These are phyloP conservation scores for Geotrichum europaeum DNA, from an alignment of 1,139 yeast species.

Conservation along the genomic window DNA sequence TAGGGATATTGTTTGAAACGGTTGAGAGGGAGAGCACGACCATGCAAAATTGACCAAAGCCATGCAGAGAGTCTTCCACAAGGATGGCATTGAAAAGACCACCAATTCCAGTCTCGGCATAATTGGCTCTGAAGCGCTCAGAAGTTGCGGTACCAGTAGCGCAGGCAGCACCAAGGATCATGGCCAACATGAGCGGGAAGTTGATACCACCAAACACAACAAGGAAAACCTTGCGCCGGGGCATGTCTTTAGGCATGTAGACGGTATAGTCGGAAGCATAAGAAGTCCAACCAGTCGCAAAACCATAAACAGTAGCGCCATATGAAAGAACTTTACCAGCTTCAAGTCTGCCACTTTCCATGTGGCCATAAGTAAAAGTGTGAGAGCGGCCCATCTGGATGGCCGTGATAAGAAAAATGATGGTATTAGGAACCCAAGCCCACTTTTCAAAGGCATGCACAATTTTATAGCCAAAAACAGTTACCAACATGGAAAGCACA, in stretches of 20 bases:
- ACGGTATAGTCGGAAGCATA: slow-evolving; percentile 90
- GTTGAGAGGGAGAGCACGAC: slow-evolving; percentile 78
- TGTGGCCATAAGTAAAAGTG: slow-evolving; percentile 48
- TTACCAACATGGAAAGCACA: slow-evolving; percentile 60
- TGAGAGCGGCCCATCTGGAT: slow-evolving; percentile 66
- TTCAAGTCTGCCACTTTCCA: slow-evolving; percentile 41
- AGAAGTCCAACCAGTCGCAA: slow-evolving; percentile 93
- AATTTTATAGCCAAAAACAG: slow-evolving; percentile 81
- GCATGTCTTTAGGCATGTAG: slow-evolving; percentile 64
- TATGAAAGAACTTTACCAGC: slow-evolving; percentile 78
- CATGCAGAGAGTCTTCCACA: slow-evolving; percentile 73
- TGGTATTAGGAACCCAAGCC: slow-evolving; percentile 80
- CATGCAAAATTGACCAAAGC: slow-evolving; percentile 85
- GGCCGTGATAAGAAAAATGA: slow-evolving; percentile 68
- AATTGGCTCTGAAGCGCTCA: slow-evolving; percentile 46
- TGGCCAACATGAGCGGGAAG: slow-evolving; percentile 63
- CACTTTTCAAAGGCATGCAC: slow-evolving; percentile 80
- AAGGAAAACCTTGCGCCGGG: slow-evolving; percentile 53
- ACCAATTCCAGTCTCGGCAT: slow-evolving; percentile 58
- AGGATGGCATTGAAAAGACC: slow-evolving; percentile 75
- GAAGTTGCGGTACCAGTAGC: slow-evolving; percentile 52
- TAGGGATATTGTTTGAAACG: slow-evolving; percentile 85
- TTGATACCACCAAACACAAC: slow-evolving; percentile 59
- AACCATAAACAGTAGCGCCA: slow-evolving; percentile 82
- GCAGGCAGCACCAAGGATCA: slow-evolving; percentile 84